Conservation (phyloP, 2,329 filamentous ascomycete genomes). For the Coniella lustricola region DNA sequence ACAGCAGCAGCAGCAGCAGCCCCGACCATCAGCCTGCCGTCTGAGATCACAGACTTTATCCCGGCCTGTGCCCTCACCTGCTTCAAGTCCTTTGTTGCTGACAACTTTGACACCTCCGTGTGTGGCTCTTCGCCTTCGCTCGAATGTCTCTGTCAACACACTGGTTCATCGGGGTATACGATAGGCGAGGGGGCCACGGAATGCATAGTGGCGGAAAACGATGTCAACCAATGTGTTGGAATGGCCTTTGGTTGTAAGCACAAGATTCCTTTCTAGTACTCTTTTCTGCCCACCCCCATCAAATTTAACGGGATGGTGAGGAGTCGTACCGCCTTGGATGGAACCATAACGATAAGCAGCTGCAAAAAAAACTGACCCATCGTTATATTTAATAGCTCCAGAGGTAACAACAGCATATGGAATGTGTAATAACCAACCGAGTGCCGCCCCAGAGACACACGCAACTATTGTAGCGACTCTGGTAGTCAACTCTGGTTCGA, state of each 20-base stretch:
- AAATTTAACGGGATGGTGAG: neutral
- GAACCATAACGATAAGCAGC: too few species aligned
- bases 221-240: conserved; percentile 44
- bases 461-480: conserved; percentile 51
- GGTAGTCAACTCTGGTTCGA: conserved; percentile 29
- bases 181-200: conserved; percentile 65
- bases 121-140: conserved; percentile 48
- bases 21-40: conserved; percentile 26
- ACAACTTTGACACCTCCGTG: conserved; percentile 44
- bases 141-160: conserved; percentile 56
- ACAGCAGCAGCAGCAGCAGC: conserved; percentile 20
- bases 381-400: conserved; percentile 23
- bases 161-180: conserved; percentile 56
- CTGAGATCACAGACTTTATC: conserved; percentile 37
- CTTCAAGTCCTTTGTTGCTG: conserved; percentile 54
- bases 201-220: conserved; percentile 52
- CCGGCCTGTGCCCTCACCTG: conserved; percentile 55
- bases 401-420: conserved; percentile 43
- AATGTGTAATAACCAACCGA: conserved; percentile 48
- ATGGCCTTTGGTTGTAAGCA: conserved; percentile 34
- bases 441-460: conserved; percentile 51
- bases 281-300: neutral
- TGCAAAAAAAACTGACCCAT: neutral
- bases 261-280: neutral
- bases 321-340: too few species aligned